These are phyloP conservation scores for Capsella rubella DNA, from an alignment of 441 rosid genomes.

Conservation along the genomic window DNA sequence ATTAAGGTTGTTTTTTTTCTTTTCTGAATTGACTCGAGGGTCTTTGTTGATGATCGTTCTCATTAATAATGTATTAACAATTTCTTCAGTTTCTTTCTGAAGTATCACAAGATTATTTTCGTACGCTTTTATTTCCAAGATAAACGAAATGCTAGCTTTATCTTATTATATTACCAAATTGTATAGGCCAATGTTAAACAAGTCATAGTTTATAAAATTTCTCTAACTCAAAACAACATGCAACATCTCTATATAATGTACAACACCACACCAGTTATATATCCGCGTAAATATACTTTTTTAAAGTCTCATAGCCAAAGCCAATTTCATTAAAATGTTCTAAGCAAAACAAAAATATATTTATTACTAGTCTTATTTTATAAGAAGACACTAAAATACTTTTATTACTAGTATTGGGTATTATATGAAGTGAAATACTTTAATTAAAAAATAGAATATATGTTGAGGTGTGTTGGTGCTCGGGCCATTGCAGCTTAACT, in stretches of 20 bases:
- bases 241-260: background rate
- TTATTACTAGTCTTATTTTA: background rate
- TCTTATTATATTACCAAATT: too few species aligned
- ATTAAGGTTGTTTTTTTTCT: constrained; percentile 41
- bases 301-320: too few species aligned
- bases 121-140: constrained; percentile 6
- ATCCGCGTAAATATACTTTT: too few species aligned
- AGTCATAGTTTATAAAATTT: background rate
- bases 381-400: too few species aligned
- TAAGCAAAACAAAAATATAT: background rate
- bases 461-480: constrained; percentile 28
- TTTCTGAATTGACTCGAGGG: constrained; percentile 89
- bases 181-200: background rate
- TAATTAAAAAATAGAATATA: background rate
- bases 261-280: too few species aligned
- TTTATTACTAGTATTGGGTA: background rate
- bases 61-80: constrained; percentile 25
- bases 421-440: background rate
- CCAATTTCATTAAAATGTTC: background rate
- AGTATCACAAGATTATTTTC: constrained; percentile 19
- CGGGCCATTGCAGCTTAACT: constrained; percentile 40
- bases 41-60: constrained; percentile 47
- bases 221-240: background rate
- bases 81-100: constrained; percentile 7
- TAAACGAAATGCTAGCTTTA: constrained; percentile 2